phyloP scores from a whole-genome alignment of 2,329 filamentous ascomycete genomes.

The Colletotrichum nymphaeae region DNA sequence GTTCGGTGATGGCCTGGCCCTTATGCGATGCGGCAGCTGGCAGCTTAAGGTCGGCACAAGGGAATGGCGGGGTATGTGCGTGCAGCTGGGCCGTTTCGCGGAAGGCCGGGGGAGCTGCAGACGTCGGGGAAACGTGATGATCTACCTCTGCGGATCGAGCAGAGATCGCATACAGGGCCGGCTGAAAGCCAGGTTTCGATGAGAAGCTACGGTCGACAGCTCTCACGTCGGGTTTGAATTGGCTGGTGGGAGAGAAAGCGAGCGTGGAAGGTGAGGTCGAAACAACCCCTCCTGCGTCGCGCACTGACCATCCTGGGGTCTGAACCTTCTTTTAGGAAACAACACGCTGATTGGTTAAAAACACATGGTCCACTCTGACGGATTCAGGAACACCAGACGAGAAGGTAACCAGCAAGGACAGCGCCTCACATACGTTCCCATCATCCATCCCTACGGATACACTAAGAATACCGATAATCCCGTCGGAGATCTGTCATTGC shows the following conservation, averaged over 20 bases:
- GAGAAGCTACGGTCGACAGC: neutral
- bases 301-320: slow-evolving; percentile 28
- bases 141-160: neutral
- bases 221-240: neutral
- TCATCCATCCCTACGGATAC: no score
- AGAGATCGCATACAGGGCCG: slow-evolving; percentile 10
- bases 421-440: neutral
- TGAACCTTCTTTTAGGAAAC: neutral
- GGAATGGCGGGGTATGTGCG: neutral
- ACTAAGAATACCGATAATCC: neutral
- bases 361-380: slow-evolving; percentile 16
- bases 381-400: slow-evolving; percentile 21
- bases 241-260: slow-evolving; percentile 17
- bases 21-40: slow-evolving; percentile 7
- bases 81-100: slow-evolving; percentile 7
- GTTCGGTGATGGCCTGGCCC: neutral
- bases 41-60: slow-evolving; percentile 1
- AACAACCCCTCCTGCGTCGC: slow-evolving; percentile 26
- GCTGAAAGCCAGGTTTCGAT: slow-evolving; percentile 12
- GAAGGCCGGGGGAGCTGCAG: slow-evolving; percentile 13
- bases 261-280: slow-evolving; percentile 24
- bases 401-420: neutral
- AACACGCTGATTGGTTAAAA: slow-evolving; percentile 8
- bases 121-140: slow-evolving; percentile 18
- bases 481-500: slow-evolving; percentile 1